Conservation (phyloP, 495 filamentous ascomycete genomes). For the Opeltia flavorubescens region DNA sequence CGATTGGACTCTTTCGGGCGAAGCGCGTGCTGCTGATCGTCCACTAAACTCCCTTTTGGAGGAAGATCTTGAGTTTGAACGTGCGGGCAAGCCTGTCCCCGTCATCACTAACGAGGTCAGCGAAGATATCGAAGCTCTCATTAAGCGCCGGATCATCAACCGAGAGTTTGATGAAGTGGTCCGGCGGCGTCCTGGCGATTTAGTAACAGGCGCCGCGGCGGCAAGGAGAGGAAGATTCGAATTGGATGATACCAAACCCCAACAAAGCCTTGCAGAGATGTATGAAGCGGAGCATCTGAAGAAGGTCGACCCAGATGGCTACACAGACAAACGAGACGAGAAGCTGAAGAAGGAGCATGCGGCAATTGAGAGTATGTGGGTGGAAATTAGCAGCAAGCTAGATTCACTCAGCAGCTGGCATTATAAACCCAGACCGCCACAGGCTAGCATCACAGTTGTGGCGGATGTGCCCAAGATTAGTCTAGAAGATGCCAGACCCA, state of each 20-base stretch:
- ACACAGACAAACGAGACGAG: slow-evolving; percentile 66
- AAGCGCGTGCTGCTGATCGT: slow-evolving; percentile 68
- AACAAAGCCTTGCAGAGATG: slow-evolving; percentile 76
- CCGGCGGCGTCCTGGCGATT: slow-evolving; percentile 61
- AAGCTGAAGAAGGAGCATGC: slow-evolving; percentile 67
- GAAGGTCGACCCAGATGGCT: slow-evolving; percentile 59
- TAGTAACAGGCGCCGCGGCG: slow-evolving; percentile 36
- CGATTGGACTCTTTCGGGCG: slow-evolving; percentile 80
- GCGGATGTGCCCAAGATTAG: slow-evolving; percentile 75
- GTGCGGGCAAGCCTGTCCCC: slow-evolving; percentile 87
- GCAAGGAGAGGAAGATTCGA: slow-evolving; percentile 57
- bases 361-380: slow-evolving; percentile 79
- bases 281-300: slow-evolving; percentile 88
- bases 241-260: slow-evolving; percentile 73
- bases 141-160: slow-evolving; percentile 85
- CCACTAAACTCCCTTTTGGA: slow-evolving; percentile 87
- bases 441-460: slow-evolving; percentile 67
- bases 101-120: slow-evolving; percentile 89
- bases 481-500: slow-evolving; percentile 93
- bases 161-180: slow-evolving; percentile 88
- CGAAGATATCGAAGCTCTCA: slow-evolving; percentile 83
- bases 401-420: slow-evolving; percentile 89
- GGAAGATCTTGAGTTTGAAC: slow-evolving; percentile 90
- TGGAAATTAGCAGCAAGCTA: slow-evolving; percentile 61
- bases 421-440: slow-evolving; percentile 78